Conservation (phyloP, 345 rosid species). For the Salix viminalis region DNA sequence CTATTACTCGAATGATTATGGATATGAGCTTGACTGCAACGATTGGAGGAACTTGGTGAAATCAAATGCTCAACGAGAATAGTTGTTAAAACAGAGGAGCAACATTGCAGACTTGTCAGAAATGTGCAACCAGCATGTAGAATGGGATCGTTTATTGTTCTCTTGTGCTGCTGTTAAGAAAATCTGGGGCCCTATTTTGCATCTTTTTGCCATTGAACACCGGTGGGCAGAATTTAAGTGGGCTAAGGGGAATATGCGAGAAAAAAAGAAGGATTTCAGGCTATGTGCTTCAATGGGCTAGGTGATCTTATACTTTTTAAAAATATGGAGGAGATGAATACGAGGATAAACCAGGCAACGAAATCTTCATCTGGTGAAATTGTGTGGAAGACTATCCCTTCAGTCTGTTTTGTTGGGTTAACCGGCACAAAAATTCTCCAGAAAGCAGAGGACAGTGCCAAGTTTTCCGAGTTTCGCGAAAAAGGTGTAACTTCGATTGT, state of each 20-base stretch:
- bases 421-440: no score
- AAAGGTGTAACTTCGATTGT: not conserved
- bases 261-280: not conserved
- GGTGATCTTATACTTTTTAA: no score
- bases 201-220: not conserved
- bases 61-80: not conserved
- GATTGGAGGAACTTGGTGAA: not conserved
- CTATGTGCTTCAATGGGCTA: no score
- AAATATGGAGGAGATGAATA: no score
- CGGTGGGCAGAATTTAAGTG: not conserved
- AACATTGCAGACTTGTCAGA: not conserved
- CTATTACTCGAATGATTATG: not conserved
- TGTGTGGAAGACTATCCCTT: no score
- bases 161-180: no score
- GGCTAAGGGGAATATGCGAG: not conserved
- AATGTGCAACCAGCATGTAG: not conserved
- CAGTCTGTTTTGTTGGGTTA: no score
- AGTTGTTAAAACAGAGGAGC: not conserved
- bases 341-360: no score
- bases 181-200: not conserved
- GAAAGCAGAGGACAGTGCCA: not conserved
- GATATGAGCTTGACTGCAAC: not conserved
- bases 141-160: not conserved
- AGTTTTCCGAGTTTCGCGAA: not conserved
- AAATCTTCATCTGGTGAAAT: no score